Percentiles rank a stretch among this genome's conserved stretches.
These are phyloP conservation scores for Phialophora tarda DNA, from an alignment of 2,329 filamentous ascomycete species.

Conservation along the genomic window DNA sequence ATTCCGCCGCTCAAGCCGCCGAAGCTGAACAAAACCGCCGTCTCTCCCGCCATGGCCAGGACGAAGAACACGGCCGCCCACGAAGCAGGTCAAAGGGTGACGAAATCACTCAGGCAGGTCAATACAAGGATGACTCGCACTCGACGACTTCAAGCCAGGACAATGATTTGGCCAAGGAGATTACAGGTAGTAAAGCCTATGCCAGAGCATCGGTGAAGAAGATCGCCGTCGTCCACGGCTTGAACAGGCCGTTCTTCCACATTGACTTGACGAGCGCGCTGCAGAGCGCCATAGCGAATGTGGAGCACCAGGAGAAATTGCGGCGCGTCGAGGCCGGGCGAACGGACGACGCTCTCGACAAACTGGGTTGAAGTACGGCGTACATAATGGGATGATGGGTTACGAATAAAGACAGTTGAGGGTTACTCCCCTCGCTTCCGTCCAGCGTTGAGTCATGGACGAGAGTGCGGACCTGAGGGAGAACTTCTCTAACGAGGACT, in stretches of 20 bases:
- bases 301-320: slow-evolving; percentile 53
- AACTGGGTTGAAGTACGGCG: not conserved
- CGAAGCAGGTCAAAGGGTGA: slow-evolving; percentile 14
- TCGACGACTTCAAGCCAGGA: slow-evolving; percentile 43
- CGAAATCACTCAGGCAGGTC: slow-evolving; percentile 4
- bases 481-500: not conserved
- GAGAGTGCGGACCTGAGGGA: not conserved
- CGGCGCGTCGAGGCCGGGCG: not conserved
- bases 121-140: slow-evolving; percentile 34
- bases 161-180: slow-evolving; percentile 53
- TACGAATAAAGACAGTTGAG: not conserved
- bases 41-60: slow-evolving; percentile 31
- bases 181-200: slow-evolving; percentile 57
- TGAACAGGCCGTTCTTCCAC: slow-evolving; percentile 92
- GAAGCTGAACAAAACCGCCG: slow-evolving; percentile 65
- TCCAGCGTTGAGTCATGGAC: not conserved
- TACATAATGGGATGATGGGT: not conserved
- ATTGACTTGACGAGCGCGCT: slow-evolving; percentile 87
- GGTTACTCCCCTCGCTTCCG: not conserved
- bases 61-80: slow-evolving; percentile 42
- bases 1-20: slow-evolving; percentile 72
- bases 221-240: slow-evolving; percentile 75
- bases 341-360: slow-evolving; percentile 1
- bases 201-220: slow-evolving; percentile 39
- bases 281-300: slow-evolving; percentile 83